Conservation (phyloP, 805 yeast species). For the Hanseniaspora meyeri region DNA sequence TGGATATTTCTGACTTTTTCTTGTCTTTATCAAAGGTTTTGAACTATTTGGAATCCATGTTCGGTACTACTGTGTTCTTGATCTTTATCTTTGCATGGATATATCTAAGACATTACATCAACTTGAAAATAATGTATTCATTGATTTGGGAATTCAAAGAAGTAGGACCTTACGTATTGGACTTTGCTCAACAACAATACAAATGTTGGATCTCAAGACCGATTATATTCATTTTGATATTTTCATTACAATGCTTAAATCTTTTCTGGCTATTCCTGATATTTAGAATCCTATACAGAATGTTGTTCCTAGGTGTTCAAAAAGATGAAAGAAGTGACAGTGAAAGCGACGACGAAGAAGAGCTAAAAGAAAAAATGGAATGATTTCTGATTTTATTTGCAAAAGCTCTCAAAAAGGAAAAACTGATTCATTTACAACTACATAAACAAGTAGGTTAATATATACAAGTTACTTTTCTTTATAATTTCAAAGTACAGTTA, state of each 20-base stretch:
- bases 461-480: background rate
- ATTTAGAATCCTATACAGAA: conserved; percentile 61
- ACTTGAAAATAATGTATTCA: conserved; percentile 69
- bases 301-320: conserved; percentile 44
- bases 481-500: background rate
- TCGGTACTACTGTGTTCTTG: conserved; percentile 53
- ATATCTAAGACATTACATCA: conserved; percentile 78
- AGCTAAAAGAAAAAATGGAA: conserved; percentile 17
- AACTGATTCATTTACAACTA: background rate
- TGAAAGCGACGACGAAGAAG: conserved; percentile 45
- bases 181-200: conserved; percentile 85
- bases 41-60: conserved; percentile 63
- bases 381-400: no score
- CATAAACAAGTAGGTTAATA: background rate
- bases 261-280: conserved; percentile 79
- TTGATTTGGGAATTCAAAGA: conserved; percentile 74
- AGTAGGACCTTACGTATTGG: conserved; percentile 67
- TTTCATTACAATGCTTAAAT: conserved; percentile 76
- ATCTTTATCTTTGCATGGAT: conserved; percentile 68
- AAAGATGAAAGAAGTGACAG: conserved; percentile 82
- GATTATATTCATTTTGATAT: conserved; percentile 66
- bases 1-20: conserved; percentile 92
- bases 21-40: conserved; percentile 73
- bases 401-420: no score
- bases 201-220: conserved; percentile 93